A percentile compares a stretch with the other conserved stretches of the same genome.
These are phyloP conservation scores for Sicyos edulis DNA, from an alignment of 306 rosid species.

Conservation along the genomic window DNA sequence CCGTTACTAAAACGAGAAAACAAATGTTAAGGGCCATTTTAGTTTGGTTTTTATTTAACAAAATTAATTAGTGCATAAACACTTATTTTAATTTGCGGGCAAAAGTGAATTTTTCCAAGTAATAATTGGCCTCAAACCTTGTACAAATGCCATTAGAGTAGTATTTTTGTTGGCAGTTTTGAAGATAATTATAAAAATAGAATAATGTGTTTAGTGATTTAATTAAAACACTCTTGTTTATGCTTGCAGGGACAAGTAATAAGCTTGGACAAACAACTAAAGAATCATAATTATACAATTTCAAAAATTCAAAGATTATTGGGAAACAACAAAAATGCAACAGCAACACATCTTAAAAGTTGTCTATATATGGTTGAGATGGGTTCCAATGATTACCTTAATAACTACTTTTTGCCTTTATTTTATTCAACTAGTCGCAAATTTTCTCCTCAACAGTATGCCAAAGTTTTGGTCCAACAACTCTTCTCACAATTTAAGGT, in stretches of 20 bases:
- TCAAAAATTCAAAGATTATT: constrained; percentile 22
- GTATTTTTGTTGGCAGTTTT: too few relatives aligned
- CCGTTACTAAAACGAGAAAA: too few relatives aligned
- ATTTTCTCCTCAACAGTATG: constrained; percentile 26
- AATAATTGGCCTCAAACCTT: too few relatives aligned
- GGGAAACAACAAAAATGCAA: background rate
- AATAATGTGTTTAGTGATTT: too few relatives aligned
- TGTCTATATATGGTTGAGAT: constrained; percentile 50
- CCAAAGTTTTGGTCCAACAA: constrained; percentile 25
- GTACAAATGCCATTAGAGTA: too few relatives aligned
- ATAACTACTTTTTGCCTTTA: constrained; percentile 45
- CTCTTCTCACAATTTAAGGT: constrained; percentile 37
- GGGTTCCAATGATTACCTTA: constrained; percentile 62
- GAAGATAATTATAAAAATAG: too few relatives aligned
- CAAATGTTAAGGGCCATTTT: too few relatives aligned
- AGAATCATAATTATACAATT: constrained; percentile 31
- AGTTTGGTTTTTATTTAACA: too few relatives aligned
- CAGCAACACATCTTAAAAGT: constrained; percentile 29
- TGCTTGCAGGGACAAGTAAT: constrained; percentile 41
- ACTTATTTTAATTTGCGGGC: too few relatives aligned
- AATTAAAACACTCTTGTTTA: background rate
- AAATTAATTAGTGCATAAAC: too few relatives aligned
- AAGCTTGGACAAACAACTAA: constrained; percentile 31
- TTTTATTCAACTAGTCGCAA: constrained; percentile 21
- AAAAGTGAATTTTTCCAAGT: too few relatives aligned